Conservation (phyloP, 768 basidiomycete genomes). For the Gloeopeniophorella convolvens region DNA sequence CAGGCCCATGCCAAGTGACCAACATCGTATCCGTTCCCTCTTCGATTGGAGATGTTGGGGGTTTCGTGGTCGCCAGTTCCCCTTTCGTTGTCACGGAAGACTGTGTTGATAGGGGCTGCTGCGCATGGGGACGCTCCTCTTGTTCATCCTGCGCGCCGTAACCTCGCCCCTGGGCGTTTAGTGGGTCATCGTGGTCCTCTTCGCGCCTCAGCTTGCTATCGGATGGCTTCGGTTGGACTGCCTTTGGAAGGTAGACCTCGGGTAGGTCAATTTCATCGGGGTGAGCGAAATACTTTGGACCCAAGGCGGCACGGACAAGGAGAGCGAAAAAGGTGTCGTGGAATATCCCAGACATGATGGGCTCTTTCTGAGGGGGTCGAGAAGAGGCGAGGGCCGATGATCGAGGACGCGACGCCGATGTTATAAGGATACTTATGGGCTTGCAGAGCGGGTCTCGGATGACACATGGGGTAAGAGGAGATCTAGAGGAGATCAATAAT, state of each 20-base stretch:
- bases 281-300: conserved; percentile 21
- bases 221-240: not conserved
- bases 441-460: not conserved
- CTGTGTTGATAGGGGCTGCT: not conserved
- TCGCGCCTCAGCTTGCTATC: conserved; percentile 1
- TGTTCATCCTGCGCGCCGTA: not conserved
- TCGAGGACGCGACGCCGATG: not conserved
- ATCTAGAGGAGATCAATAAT: no score
- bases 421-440: conserved; percentile 6
- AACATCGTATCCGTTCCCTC: conserved; percentile 18
- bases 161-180: not conserved
- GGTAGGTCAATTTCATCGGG: conserved; percentile 15
- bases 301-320: conserved; percentile 25
- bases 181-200: conserved; percentile 6
- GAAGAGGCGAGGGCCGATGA: not conserved
- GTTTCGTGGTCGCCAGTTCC: no score
- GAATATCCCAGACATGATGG: conserved; percentile 21
- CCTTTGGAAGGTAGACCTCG: conserved; percentile 9
- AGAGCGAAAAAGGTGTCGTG: conserved; percentile 28
- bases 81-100: not conserved
- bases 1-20: conserved; percentile 25
- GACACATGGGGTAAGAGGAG: not conserved
- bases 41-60: not conserved
- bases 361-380: not conserved
- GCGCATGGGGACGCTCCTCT: not conserved